These are phyloP conservation scores for Leishmania gerbilli DNA, from an alignment of 208 protist species.

Conservation along the genomic window DNA sequence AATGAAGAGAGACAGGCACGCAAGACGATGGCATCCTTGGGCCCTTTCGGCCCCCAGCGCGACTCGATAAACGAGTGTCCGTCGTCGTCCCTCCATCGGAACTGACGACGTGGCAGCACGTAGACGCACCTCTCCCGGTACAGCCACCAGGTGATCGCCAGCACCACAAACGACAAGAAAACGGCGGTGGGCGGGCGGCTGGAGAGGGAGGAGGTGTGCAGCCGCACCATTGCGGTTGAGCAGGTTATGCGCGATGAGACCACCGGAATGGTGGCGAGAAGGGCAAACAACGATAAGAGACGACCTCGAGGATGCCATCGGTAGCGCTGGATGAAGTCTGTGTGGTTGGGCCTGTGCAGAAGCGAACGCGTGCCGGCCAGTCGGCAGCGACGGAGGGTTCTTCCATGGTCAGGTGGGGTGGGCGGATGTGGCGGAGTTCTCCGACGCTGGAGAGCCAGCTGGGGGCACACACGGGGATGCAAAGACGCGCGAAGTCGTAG, in stretches of 20 bases:
- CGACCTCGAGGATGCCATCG: background rate
- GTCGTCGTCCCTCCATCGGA: background rate
- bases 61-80: background rate
- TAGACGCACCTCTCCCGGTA: background rate
- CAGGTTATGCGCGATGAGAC: background rate
- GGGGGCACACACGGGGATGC: background rate
- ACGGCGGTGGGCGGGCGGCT: background rate
- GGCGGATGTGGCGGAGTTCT: background rate
- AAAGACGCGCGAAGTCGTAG: background rate
- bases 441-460: background rate
- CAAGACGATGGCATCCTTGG: background rate
- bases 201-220: background rate
- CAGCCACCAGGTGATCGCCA: background rate
- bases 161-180: background rate
- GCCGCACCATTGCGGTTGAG: background rate
- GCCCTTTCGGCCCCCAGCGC: background rate
- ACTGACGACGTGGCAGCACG: background rate
- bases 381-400: background rate
- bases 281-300: background rate
- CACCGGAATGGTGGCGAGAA: background rate
- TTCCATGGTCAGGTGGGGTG: background rate
- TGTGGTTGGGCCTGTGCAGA: background rate
- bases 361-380: background rate
- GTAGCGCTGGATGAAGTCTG: background rate
- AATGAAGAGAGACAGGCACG: background rate